Conservation (phyloP, 2,329 filamentous ascomycete genomes). For the Chrysoporthe puriensis region DNA sequence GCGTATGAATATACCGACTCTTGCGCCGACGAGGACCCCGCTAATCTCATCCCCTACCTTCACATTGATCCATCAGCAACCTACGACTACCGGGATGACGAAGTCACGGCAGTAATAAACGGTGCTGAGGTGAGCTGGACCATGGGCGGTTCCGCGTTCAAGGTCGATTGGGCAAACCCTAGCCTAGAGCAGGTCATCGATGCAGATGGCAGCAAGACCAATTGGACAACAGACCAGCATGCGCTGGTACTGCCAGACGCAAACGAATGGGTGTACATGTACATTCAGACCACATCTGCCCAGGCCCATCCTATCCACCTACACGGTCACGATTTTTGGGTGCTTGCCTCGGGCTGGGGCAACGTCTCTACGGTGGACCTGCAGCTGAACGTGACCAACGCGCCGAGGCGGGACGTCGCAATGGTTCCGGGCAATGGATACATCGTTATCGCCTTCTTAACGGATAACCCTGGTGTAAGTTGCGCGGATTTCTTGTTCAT, state of each 20-base stretch:
- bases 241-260: slow-evolving; percentile 2
- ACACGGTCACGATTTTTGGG: slow-evolving; percentile 22
- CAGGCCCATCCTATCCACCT: slow-evolving; percentile 20
- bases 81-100: slow-evolving; percentile 7
- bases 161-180: slow-evolving; percentile 1
- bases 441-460: slow-evolving; percentile 13
- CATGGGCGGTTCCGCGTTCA: slow-evolving; percentile 5
- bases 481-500: background rate
- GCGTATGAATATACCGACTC: slow-evolving; percentile 11
- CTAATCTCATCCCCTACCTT: slow-evolving; percentile 2
- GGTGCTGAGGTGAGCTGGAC: slow-evolving; percentile 4
- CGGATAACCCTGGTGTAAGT: slow-evolving; percentile 22
- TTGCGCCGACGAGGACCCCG: slow-evolving; percentile 13
- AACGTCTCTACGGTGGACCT: slow-evolving; percentile 4
- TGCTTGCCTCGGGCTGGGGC: slow-evolving; percentile 10
- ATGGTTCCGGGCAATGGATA: slow-evolving; percentile 13
- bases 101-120: slow-evolving; percentile 1
- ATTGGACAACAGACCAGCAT: slow-evolving; percentile 11
- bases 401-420: slow-evolving; percentile 13
- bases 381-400: slow-evolving; percentile 1
- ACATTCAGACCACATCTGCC: slow-evolving; percentile 3
- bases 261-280: slow-evolving; percentile 9
- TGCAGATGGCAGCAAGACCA: background rate
- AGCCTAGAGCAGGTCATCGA: slow-evolving; percentile 1
- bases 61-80: background rate